phyloP scores from a whole-genome alignment of 2,329 filamentous ascomycete genomes.

The Cryphonectria carpinicola region DNA sequence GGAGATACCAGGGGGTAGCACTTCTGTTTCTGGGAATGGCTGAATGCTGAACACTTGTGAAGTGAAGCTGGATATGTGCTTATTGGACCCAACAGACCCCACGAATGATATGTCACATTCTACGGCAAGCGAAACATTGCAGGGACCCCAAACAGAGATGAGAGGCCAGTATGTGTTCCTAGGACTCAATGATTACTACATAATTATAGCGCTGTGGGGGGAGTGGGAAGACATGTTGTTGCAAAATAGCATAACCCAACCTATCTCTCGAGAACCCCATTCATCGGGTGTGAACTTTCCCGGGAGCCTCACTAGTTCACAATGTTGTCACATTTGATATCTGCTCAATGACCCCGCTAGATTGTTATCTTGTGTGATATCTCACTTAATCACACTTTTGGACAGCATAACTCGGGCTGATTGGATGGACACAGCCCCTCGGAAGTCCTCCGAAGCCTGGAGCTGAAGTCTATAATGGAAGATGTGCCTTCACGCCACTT shows the following conservation, averaged over 20 bases:
- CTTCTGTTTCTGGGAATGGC: not conserved
- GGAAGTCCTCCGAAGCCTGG: no score
- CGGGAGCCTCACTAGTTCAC: not conserved
- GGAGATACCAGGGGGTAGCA: not conserved
- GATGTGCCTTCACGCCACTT: not conserved
- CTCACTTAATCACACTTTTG: not conserved
- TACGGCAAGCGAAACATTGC: not conserved
- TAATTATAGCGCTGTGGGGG: not conserved
- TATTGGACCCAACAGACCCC: not conserved
- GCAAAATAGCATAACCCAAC: not conserved
- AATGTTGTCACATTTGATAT: not conserved
- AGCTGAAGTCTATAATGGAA: not conserved
- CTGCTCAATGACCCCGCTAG: not conserved
- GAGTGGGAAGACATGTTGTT: not conserved
- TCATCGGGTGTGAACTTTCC: not conserved
- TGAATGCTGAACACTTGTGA: not conserved
- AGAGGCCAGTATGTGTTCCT: not conserved
- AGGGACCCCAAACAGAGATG: not conserved
- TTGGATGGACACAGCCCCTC: no score
- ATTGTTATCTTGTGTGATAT: not conserved
- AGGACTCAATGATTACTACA: not conserved
- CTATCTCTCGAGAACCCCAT: not conserved
- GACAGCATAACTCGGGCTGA: not conserved
- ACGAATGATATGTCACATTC: not conserved
- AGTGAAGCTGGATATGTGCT: not conserved